phyloP scores from a whole-genome alignment of 306 rosid species.

The Ziziphus jujuba region DNA sequence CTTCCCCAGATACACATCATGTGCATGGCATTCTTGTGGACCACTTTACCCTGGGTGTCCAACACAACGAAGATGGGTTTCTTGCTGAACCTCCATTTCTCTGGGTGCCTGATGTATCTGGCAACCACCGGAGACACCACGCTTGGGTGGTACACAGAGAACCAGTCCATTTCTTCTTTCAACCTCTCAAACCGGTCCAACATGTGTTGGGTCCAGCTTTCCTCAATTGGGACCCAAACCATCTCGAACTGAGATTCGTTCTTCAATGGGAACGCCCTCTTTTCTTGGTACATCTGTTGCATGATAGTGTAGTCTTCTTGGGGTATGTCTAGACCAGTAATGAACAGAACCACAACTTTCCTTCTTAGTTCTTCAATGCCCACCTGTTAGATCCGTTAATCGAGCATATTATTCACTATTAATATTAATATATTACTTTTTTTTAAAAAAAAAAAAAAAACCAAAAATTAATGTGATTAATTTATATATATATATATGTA shows the following conservation, averaged over 20 bases:
- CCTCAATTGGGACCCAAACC: constrained; percentile 62
- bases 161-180: constrained; percentile 47
- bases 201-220: constrained; percentile 26
- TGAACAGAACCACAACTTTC: constrained; percentile 52
- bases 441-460: no score
- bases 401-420: no score
- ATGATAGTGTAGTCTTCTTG: constrained; percentile 35
- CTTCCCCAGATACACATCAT: constrained; percentile 84
- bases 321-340: constrained; percentile 44
- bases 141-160: constrained; percentile 46
- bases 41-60: constrained; percentile 55
- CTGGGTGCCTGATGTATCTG: constrained; percentile 47
- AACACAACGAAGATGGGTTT: constrained; percentile 55
- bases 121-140: constrained; percentile 34
- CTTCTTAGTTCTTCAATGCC: constrained; percentile 42
- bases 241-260: constrained; percentile 47
- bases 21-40: constrained; percentile 58
- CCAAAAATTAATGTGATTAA: no score
- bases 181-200: constrained; percentile 20
- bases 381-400: no score
- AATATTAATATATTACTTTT: no score
- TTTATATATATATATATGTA: not conserved
- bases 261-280: constrained; percentile 27
- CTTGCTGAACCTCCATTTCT: constrained; percentile 51
- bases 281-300: constrained; percentile 45